Evolutionary conservation across 1,284 basidiomycete species (phyloP), one percentile per base, ranked within the genome.

Genomic region (Athelia sp.): DNA sequence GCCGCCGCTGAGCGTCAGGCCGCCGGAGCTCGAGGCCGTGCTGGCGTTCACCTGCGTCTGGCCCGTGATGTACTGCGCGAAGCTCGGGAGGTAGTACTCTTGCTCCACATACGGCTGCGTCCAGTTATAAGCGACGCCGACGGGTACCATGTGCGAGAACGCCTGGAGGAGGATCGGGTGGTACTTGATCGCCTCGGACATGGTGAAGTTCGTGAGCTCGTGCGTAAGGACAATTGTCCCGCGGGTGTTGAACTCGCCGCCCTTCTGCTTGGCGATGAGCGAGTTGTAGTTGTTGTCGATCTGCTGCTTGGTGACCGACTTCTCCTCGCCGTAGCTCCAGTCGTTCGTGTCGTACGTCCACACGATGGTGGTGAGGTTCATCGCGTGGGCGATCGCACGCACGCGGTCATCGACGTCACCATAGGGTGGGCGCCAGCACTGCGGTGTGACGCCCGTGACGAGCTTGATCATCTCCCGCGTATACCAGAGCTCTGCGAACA

Each of bases 401-500:
- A 90, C 79, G 47, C 88, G 84, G 63, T 90, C 85, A 46, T 82
- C 80, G 23, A 79, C 66, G 26, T 29, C 26, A 13, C 26, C 26
- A 13, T 29, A 29, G 26, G 26, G 26, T 13, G 26, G 26, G 26
- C 26, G 26, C 26, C 26, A 29, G 26, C 26, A 29, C 13, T 29
- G 26, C 6, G 26, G 26, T 4, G 26, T 87, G 15, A 85, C 74
- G 35, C 84, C 82, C 14, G 77, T 61, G 15, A 73, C 72, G 15
- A 76, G 59, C 54, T 79, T 77, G 48, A 81, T 72, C 1, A 69
- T 66, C 66, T 79, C 52, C 54, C 78, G 66, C 13, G 76, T 84
- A 72, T 90, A 93, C 50, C 83, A 89, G 29, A 93, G 74, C 63
- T 92, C 89, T 11, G 89, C 88, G 45, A 91, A 87, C 22, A 85